Percentiles rank a stretch among this genome's conserved stretches.
phyloP scores from a whole-genome alignment of 805 yeast genomes.

The Debaryomyces prosopidis region DNA sequence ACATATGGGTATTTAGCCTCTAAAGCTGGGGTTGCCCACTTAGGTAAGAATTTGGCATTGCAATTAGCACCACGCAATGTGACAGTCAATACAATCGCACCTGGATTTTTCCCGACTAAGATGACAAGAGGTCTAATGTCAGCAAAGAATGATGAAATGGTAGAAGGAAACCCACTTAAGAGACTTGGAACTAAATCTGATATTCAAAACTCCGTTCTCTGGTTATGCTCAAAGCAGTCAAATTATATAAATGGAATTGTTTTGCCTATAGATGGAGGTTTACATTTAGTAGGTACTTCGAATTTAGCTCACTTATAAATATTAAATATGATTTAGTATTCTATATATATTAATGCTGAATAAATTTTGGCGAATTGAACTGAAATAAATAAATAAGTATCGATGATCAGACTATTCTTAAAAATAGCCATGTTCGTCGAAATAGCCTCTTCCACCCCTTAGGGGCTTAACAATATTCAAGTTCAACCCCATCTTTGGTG shows the following conservation, averaged over 20 bases:
- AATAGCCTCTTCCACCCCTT: slow-evolving; percentile 44
- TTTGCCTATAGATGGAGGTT: slow-evolving; percentile 65
- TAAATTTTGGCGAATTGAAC: too few species aligned
- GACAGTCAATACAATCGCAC: slow-evolving; percentile 63
- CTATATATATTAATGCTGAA: neutral
- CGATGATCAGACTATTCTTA: neutral
- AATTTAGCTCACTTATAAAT: slow-evolving; percentile 6
- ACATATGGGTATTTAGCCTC: slow-evolving; percentile 67
- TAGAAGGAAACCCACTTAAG: slow-evolving; percentile 50
- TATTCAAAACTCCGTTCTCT: slow-evolving; percentile 51
- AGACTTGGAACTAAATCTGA: slow-evolving; percentile 55
- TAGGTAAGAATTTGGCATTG: slow-evolving; percentile 56
- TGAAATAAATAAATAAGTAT: too few species aligned
- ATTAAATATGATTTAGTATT: neutral
- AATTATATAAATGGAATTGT: slow-evolving; percentile 62
- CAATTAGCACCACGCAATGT: slow-evolving; percentile 62
- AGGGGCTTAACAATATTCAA: slow-evolving; percentile 63
- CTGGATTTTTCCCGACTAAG: slow-evolving; percentile 69
- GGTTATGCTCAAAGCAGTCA: slow-evolving; percentile 52
- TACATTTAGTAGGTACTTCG: slow-evolving; percentile 34
- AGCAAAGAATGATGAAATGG: slow-evolving; percentile 41
- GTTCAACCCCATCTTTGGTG: slow-evolving; percentile 51
- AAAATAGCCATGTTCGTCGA: neutral
- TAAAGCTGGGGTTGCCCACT: slow-evolving; percentile 62
- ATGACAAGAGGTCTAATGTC: slow-evolving; percentile 50